Evolutionary conservation across 306 rosid genomes (phyloP).

Genomic region (Herpetospermum pedunculosum): DNA sequence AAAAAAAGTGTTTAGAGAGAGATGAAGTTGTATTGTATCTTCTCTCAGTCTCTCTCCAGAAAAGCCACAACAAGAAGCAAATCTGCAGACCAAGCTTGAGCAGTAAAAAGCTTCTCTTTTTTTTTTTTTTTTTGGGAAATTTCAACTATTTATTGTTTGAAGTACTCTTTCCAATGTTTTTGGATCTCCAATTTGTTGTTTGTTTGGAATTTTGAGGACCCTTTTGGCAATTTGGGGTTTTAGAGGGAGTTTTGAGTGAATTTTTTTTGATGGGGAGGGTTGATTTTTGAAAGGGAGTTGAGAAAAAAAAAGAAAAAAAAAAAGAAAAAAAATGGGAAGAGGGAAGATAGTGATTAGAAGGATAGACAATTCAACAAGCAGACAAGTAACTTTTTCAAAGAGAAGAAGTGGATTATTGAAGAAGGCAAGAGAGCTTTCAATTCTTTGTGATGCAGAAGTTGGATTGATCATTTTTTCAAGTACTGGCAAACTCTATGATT

Average conservation of each 20-base stretch:
- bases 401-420: conserved; percentile 28
- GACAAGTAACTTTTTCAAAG: conserved; percentile 23
- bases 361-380: conserved; percentile 25
- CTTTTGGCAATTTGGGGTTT: background rate
- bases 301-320: too few species aligned
- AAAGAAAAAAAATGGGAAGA: conserved; percentile 17
- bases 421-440: conserved; percentile 37
- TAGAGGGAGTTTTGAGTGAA: background rate
- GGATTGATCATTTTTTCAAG: conserved; percentile 26
- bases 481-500: conserved; percentile 27
- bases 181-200: background rate
- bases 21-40: background rate
- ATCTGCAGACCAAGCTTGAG: background rate
- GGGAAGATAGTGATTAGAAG: conserved; percentile 29
- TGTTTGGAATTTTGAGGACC: background rate
- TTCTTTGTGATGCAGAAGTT: conserved; percentile 35
- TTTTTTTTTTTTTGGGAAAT: background rate
- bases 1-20: background rate
- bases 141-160: background rate
- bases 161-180: background rate
- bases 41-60: background rate
- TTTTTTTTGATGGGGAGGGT: background rate
- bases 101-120: background rate
- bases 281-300: background rate
- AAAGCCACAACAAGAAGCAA: background rate